phyloP scores from a whole-genome alignment of 116 monocot genomes.

The Phalaenopsis hybrid region DNA sequence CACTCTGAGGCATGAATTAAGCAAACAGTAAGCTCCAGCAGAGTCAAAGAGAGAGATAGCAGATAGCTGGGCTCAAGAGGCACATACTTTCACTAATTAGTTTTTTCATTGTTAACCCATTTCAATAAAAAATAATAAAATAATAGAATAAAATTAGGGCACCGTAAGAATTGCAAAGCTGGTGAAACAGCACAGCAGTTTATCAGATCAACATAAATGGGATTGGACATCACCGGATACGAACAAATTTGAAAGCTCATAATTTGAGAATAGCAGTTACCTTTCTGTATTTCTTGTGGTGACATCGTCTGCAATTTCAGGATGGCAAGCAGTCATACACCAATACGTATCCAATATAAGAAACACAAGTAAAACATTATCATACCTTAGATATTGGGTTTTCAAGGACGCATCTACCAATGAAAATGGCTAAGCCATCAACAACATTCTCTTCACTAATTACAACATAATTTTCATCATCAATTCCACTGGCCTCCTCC shows the following conservation, averaged over 20 bases:
- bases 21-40: too few species aligned
- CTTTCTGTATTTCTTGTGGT: conserved; percentile 59
- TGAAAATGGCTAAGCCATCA: conserved; percentile 80
- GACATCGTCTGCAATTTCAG: conserved; percentile 39
- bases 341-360: background rate
- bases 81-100: too few species aligned
- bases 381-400: conserved; percentile 83
- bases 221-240: background rate
- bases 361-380: conserved; percentile 4
- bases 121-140: too few species aligned
- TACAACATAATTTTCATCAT: conserved; percentile 75
- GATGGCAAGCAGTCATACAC: conserved; percentile 5
- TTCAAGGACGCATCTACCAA: conserved; percentile 79
- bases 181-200: background rate
- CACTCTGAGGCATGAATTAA: too few species aligned
- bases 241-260: too few species aligned
- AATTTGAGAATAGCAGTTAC: conserved; percentile 23
- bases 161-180: background rate
- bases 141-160: background rate
- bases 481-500: conserved; percentile 81
- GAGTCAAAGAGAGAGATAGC: too few species aligned
- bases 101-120: too few species aligned
- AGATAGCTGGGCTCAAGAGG: too few species aligned
- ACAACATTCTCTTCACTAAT: conserved; percentile 78
- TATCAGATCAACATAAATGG: background rate